phyloP scores from a whole-genome alignment of 2,329 filamentous ascomycete species.

The Ceratocystis huliohia region DNA sequence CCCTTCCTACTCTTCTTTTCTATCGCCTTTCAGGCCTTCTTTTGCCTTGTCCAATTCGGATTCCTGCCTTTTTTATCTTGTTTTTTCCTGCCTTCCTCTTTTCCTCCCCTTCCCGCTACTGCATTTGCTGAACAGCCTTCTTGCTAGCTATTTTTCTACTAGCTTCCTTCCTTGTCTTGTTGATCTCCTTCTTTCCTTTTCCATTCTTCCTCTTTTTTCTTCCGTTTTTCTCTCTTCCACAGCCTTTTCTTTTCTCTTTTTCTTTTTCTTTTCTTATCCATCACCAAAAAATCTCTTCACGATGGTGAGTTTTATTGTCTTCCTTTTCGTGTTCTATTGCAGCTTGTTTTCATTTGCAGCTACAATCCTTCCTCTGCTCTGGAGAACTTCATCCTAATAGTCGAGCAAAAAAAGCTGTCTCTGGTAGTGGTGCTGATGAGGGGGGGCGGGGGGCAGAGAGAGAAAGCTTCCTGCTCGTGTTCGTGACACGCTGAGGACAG shows the following conservation, averaged over 20 bases:
- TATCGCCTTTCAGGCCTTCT: neutral
- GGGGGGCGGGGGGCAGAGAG: too few relatives aligned
- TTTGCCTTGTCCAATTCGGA: neutral
- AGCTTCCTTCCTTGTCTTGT: conserved; percentile 14
- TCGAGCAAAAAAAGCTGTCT: neutral
- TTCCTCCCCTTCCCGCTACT: conserved; percentile 16
- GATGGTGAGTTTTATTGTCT: conserved; percentile 19
- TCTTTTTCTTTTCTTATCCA: conserved; percentile 18
- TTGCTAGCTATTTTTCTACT: conserved; percentile 25
- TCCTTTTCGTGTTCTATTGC: neutral
- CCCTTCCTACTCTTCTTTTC: neutral
- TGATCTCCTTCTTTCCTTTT: conserved; percentile 23
- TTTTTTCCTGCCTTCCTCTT: conserved; percentile 21
- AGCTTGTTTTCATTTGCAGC: neutral
- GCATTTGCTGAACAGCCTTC: conserved; percentile 21
- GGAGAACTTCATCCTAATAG: neutral
- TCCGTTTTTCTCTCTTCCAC: conserved; percentile 15
- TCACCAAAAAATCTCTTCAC: conserved; percentile 12
- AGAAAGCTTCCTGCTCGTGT: too few relatives aligned
- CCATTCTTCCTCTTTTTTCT: conserved; percentile 22
- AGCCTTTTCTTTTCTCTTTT: conserved; percentile 10
- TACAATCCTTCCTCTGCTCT: conserved; percentile 14
- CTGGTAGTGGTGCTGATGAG: too few relatives aligned
- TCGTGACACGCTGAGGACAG: too few relatives aligned
- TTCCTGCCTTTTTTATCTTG: neutral